Percentiles rank a stretch among this genome's conserved stretches.
Evolutionary conservation across 1,284 basidiomycete species (phyloP).

Genomic region (Vanrija sp.): DNA sequence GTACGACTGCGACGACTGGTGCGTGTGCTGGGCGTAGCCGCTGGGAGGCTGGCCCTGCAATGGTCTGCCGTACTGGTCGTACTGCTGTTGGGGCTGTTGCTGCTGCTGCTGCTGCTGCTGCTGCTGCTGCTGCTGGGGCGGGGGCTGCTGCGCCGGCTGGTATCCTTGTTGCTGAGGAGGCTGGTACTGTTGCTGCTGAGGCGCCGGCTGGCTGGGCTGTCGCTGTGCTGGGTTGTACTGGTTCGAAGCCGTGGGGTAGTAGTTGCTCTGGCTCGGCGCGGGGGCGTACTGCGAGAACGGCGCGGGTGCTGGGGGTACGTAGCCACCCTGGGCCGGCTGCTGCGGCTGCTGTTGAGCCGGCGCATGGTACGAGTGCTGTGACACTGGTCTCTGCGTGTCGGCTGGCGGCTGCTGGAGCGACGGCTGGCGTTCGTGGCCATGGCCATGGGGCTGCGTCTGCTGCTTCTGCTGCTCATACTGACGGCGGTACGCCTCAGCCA

Average conservation of each 20-base stretch:
- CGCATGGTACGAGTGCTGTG: conserved; percentile 2
- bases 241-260: conserved; percentile 14
- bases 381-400: conserved; percentile 4
- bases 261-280: conserved; percentile 5
- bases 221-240: conserved; percentile 41
- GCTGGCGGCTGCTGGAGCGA: conserved; percentile 11
- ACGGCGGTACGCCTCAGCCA: conserved; percentile 59
- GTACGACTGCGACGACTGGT: conserved; percentile 21
- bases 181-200: conserved; percentile 20
- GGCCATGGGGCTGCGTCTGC: conserved; percentile 30
- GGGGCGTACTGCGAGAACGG: neutral
- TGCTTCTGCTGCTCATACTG: conserved; percentile 43
- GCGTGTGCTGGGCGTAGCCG: conserved; percentile 52
- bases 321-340: conserved; percentile 8
- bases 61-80: neutral
- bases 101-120: neutral
- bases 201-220: conserved; percentile 14
- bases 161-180: conserved; percentile 13
- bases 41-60: neutral
- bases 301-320: conserved; percentile 5
- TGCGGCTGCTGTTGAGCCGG: conserved; percentile 2
- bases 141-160: neutral
- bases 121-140: neutral
- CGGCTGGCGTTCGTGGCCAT: conserved; percentile 25
- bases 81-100: neutral